phyloP scores from a whole-genome alignment of 73 alveolate species.

The Paramecium sexaurelia region DNA sequence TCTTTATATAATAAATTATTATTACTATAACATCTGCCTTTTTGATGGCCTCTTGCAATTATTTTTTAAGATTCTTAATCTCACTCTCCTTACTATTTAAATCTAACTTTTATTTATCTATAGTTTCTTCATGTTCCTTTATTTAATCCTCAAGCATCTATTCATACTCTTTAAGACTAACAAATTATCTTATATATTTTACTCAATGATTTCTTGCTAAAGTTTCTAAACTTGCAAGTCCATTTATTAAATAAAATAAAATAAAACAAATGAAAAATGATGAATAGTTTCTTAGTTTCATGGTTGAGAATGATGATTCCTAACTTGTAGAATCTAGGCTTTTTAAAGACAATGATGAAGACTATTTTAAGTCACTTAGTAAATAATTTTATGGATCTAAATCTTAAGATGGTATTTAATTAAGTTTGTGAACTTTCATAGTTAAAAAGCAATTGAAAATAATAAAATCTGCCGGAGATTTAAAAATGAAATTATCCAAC shows the following conservation, averaged over 20 bases:
- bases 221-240: neutral
- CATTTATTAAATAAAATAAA: neutral
- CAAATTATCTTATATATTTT: neutral
- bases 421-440: neutral
- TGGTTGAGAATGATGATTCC: constrained; percentile 47
- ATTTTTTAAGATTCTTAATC: neutral
- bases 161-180: neutral
- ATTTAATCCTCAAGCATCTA: constrained; percentile 32
- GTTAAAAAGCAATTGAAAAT: neutral
- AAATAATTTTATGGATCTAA: constrained; percentile 43
- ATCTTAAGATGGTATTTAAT: constrained; percentile 6
- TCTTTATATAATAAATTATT: neutral
- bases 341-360: constrained; percentile 21
- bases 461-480: neutral
- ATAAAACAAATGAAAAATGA: neutral
- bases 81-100: neutral
- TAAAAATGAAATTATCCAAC: neutral
- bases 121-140: constrained; percentile 28
- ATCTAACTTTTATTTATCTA: neutral
- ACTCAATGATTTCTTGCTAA: neutral
- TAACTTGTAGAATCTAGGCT: neutral
- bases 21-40: constrained; percentile 14
- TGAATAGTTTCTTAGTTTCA: constrained; percentile 14
- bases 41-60: neutral
- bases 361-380: constrained; percentile 11